Evolutionary conservation across 306 rosid species (phyloP), one percentile per base, ranked within the genome.

Genomic region (Oemleria cerasiformis): DNA sequence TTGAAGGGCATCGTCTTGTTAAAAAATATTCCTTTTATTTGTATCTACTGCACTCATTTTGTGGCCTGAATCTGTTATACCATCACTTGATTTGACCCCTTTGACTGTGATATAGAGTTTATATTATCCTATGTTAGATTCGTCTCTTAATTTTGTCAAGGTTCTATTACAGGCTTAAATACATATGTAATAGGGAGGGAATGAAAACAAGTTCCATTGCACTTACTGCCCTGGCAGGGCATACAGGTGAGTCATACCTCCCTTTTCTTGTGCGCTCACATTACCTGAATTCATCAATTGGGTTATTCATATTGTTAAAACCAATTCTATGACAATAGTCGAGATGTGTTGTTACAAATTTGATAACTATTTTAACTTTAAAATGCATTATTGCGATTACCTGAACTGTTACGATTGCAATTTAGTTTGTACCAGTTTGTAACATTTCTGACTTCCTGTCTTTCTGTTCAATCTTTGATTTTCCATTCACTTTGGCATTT

Each of bases 181-280:
- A 91, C 84, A 88, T 93, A 78, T 93, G 98, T 73, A 88, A 83
- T 86, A 91, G 86, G 84, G 98, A 93, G 83, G 94, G 91, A 45
- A 85, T 88, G 91, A 91, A 86, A 87, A 80, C 86, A 41, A 87
- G 74, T 70, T 88, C 94, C 60, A 77, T 86, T 58, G 97, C 92
- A 54, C 92, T 93, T 71, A 84, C 92, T 66, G 89, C 96, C 45
- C 89, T 93, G 53, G 96, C 94, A 25, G 89, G 89, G 50, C 86
- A 83, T 76, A 91, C 98, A 76, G 98, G 98, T 93, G 16, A 68
- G 66, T 68, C 75, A 34, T 77, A 73, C 67, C 15, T 61, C 49
- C 42, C 42, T 72, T 67, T 21, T 61, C 41, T 63, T 41, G 25
- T 41, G 54, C 48, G 15, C 30, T 44, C 34, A 3, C 41, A 25